Evolutionary conservation across 2,329 filamentous ascomycete genomes (phyloP), one percentile per base, ranked within the genome.

Genomic region (Aschersonia sp.): DNA sequence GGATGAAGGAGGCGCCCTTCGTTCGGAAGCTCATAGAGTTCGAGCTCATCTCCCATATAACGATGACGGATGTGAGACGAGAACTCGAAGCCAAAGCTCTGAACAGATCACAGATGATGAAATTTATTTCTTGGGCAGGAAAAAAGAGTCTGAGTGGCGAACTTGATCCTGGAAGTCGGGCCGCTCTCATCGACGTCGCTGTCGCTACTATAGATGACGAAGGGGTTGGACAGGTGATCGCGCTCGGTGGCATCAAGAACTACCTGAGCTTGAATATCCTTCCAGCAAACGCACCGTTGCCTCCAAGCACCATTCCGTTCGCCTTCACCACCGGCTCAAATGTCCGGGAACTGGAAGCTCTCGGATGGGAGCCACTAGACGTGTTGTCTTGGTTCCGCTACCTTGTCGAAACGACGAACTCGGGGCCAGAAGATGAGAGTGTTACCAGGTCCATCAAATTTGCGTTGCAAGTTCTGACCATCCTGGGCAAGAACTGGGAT

Each of bases 401-500:
- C 65, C 70, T 98, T 38, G 67, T 94, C n/a, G 77, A 82, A 49
- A 80, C 80, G 10, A 71, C 77, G 7, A 73, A 77, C 4, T 74
- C 75, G 48, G 75, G 75, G 40, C 59, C 75, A 3, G 69, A 78
- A 4, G 74, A 82, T 2, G 76, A 87, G 55, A 82, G 85, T 60
- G 68, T 97, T 5, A 85, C 82, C 1, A 75, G 73, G 47, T 84
- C 81, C 0, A 65, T 85, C 29, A 75, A 78, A 20, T 94, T 97
- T 59, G 81, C 91, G 5, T 72, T 79, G 1, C 82, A 86, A 53
- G 75, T 95, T 7, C 72, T 98, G 32, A 78, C 78, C 2, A 77
- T 95, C 1, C 59, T 96, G 28, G 94, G 91, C 2, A 96, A 91
- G 60, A 82, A 84, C 54, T 98, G 89, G 88, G 91, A 97, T 45